Base-by-base conservation (phyloP, 495 filamentous ascomycete species). In the Penicillium psychrofluorescens region DNA sequence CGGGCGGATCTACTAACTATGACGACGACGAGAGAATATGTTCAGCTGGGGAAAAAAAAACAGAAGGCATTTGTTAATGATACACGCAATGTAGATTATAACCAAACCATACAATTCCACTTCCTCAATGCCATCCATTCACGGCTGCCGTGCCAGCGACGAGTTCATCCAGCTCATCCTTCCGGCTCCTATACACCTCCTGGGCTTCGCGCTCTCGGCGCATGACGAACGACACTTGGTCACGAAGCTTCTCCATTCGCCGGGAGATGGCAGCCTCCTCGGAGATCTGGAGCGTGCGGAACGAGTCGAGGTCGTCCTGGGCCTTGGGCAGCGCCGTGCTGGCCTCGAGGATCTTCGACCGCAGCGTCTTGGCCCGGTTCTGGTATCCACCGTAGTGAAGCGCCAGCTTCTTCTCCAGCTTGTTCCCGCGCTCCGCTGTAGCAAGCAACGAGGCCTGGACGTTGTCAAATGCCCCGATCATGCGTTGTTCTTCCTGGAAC, bases 321-420 rank as follows among this genome's bases (percentile, higher is more conserved):
- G 85, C 83, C 65, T 86, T 83, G 49, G 82, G 78, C 15, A 96
- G 67, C 0, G 83, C 86, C n/a, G 80, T 75, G 22, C 80, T 75
- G 22, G 89, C 89, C 52, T 95, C 90, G 27, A 74, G 56, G 43
- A 90, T 86, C 67, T 96, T 96, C 46, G 77, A 71, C 27, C 84
- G 82, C 9, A 98, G 75, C 45, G 75, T 81, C 56, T 88, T 89
- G 13, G 87, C 81, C 28, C 92, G 87, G 49, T 87, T 80, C 60
- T 89, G 84, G 63, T 98, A 98, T 40, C 92, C 92, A 27, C 91
- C 90, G 1, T 90, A 80, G 50, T 91, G 81, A 37, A 94, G 65
- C 7, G 76, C 75, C n/a, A 98, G 78, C 68, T 95, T 96, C 72
- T 95, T 95, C 62, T 98, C 90, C 9, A 90, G 68, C 60, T 89